Percentiles rank a stretch among this genome's conserved stretches.
Conservation (phyloP, 306 rosid genomes). For the Senna siamea region DNA sequence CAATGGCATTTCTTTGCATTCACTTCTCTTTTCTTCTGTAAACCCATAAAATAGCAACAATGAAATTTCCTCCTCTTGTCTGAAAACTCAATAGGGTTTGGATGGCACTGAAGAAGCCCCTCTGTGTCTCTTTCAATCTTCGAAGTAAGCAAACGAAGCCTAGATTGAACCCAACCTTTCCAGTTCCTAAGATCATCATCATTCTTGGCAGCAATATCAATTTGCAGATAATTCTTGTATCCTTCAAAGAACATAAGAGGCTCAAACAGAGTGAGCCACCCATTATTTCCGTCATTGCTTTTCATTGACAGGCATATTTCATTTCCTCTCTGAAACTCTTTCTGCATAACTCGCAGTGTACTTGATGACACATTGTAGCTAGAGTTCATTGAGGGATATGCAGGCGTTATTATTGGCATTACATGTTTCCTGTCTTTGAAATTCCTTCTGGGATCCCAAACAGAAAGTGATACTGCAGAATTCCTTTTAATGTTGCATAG, state of each 20-base stretch:
- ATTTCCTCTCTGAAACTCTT: conserved; percentile 8
- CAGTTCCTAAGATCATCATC: not conserved
- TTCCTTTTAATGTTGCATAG: not conserved
- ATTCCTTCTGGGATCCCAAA: not conserved
- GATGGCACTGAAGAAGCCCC: not conserved
- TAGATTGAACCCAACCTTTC: not conserved
- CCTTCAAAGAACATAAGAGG: not conserved
- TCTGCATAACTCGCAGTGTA: not conserved
- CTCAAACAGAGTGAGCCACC: not conserved
- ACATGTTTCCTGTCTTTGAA: not conserved
- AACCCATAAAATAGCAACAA: conserved; percentile 9
- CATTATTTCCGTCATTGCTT: no score
- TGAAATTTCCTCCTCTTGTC: not conserved
- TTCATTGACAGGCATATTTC: not conserved
- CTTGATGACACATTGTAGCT: conserved; percentile 17
- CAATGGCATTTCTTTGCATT: not conserved
- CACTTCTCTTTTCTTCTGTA: not conserved
- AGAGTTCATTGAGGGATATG: conserved; percentile 21
- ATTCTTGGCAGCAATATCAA: not conserved
- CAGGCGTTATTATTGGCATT: conserved; percentile 10
- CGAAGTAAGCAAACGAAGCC: not conserved
- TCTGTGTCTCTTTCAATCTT: not conserved
- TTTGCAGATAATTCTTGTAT: not conserved
- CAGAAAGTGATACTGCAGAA: not conserved
- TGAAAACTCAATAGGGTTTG: not conserved